Conservation (phyloP, 139 green algal species). For the Picochlorum sp. region DNA sequence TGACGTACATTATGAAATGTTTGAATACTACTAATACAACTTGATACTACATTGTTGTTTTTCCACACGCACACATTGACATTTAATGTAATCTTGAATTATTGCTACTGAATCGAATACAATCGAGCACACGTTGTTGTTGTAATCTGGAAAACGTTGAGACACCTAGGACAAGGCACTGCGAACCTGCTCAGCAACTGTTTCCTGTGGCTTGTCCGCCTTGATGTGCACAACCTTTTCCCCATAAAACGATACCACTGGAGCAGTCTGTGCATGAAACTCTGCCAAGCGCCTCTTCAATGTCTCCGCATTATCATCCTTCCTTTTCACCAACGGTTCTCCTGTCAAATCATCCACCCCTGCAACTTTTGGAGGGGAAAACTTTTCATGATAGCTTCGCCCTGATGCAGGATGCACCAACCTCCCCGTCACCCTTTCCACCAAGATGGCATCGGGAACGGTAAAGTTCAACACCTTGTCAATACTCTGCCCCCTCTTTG, state of each 20-base stretch:
- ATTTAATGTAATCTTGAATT: too few species aligned
- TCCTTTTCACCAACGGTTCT: constrained; percentile 89
- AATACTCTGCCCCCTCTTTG: constrained; percentile 55
- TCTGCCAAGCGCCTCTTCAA: constrained; percentile 78
- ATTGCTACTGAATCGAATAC: too few species aligned
- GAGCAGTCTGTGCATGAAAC: constrained; percentile 88
- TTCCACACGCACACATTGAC: too few species aligned
- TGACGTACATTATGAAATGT: constrained; percentile 21
- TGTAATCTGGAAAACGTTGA: too few species aligned
- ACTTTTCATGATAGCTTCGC: constrained; percentile 94
- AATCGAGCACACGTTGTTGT: too few species aligned
- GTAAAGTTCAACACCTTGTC: constrained; percentile 93
- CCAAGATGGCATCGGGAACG: constrained; percentile 78
- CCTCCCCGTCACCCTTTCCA: constrained; percentile 86
- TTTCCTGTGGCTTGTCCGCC: constrained; percentile 43
- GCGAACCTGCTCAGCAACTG: constrained; percentile 53
- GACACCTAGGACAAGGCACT: constrained; percentile 27
- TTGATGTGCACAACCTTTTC: constrained; percentile 48
- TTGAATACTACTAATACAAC: background rate
- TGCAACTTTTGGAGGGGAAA: constrained; percentile 75
- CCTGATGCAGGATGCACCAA: constrained; percentile 84
- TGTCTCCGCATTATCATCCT: constrained; percentile 98
- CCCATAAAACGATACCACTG: constrained; percentile 66
- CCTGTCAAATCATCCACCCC: constrained; percentile 76
- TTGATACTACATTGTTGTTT: too few species aligned